These are phyloP conservation scores for Dipteronia sinensis DNA, from an alignment of 345 rosid genomes.

Conservation along the genomic window DNA sequence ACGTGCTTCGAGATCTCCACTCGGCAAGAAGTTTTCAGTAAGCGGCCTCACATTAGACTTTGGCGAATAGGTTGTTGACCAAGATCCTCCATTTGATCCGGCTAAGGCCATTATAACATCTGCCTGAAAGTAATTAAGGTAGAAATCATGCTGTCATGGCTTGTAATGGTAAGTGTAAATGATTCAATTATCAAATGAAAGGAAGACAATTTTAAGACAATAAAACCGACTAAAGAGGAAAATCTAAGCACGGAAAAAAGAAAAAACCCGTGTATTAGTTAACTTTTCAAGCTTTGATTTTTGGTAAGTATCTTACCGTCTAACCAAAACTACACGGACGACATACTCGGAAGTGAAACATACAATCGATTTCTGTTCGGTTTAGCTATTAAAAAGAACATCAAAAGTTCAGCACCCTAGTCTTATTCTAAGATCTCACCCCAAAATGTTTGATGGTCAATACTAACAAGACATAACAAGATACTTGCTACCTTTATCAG, in stretches of 20 bases:
- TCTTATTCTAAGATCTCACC: neutral
- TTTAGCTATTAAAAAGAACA: neutral
- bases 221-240: neutral
- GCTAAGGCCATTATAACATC: constrained; percentile 96
- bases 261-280: neutral
- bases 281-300: neutral
- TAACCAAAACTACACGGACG: neutral
- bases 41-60: constrained; percentile 40
- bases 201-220: constrained; percentile 1
- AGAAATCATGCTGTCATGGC: constrained; percentile 21
- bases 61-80: constrained; percentile 85
- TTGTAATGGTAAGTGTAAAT: neutral
- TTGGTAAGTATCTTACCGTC: neutral
- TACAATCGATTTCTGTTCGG: neutral
- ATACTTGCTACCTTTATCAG: neutral
- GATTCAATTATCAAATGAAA: neutral
- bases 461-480: neutral
- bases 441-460: no score
- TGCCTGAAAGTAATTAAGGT: constrained; percentile 59
- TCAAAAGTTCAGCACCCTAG: constrained; percentile 4
- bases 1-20: constrained; percentile 40
- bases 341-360: neutral
- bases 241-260: neutral
- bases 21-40: constrained; percentile 31
- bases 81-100: constrained; percentile 93